phyloP scores from a whole-genome alignment of 176 grass and related monocot genomes.

The Carex scoparia region DNA sequence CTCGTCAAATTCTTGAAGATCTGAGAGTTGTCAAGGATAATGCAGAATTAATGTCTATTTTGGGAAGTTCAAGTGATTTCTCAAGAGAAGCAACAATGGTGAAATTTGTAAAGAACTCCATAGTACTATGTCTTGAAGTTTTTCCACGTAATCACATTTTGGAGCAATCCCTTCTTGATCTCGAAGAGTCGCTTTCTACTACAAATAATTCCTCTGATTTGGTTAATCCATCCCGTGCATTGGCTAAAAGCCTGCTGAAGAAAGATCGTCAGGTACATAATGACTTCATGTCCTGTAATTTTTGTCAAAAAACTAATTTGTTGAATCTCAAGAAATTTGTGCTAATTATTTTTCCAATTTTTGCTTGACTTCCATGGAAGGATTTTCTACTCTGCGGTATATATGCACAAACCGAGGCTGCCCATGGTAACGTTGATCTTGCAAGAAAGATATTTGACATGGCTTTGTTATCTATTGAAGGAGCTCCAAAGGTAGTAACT shows the following conservation, averaged over 20 bases:
- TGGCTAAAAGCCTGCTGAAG: conserved; percentile 88
- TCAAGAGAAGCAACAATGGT: conserved; percentile 38
- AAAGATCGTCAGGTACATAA: conserved; percentile 72
- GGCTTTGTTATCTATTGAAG: conserved; percentile 74
- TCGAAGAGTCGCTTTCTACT: conserved; percentile 37
- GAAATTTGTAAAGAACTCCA: conserved; percentile 67
- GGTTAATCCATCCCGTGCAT: conserved; percentile 50
- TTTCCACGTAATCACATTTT: conserved; percentile 83
- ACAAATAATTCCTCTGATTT: conserved; percentile 35
- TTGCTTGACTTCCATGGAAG: conserved; percentile 29
- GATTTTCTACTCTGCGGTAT: conserved; percentile 89
- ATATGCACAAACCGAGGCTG: conserved; percentile 77
- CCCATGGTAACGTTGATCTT: conserved; percentile 69
- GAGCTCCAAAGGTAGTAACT: conserved; percentile 54
- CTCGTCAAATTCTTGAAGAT: conserved; percentile 69
- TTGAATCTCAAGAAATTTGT: not conserved
- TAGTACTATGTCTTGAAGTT: conserved; percentile 63
- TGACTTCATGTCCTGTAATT: not conserved
- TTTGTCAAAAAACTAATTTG: not conserved
- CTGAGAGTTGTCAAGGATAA: conserved; percentile 50
- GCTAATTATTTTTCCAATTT: conserved; percentile 12
- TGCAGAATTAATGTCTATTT: conserved; percentile 45
- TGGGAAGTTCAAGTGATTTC: conserved; percentile 41
- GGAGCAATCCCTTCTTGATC: conserved; percentile 77
- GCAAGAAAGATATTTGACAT: conserved; percentile 98